Base-by-base conservation (phyloP, 2,329 filamentous ascomycete genomes). In the Cercospora brassicicola region DNA sequence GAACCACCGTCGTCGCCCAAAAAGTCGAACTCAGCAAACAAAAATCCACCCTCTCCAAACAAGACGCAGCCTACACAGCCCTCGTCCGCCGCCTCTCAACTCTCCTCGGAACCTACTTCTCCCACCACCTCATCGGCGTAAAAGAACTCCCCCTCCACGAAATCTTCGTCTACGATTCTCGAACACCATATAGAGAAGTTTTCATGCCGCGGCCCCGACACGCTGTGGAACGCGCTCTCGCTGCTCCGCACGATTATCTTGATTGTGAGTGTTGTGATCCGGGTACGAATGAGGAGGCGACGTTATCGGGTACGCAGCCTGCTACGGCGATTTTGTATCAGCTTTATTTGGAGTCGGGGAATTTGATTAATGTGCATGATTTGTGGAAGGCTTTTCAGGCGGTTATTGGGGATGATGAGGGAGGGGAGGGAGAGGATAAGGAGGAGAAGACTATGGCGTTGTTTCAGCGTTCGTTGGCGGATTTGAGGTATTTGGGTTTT, bases 381-480 rank as follows among this genome's bases (percentile, higher is more conserved):
- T 78, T 95, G 57, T 94, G 91, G 91, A 86, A 88, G 11, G 91
- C 92, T 3, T 96, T 93, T 78, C 85, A 86, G 72, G 86, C 87
- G 15, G 85, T 91, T 31, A 81, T 91, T 20, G 83, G 86, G 6
- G 82, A 83, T 2, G 68, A 69, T 15, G 63, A 67, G 23, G 68
- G 75, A 28, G 23, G 20, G 2, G 48, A n/a, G 8, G 48, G 23
- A 8, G 48, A 28, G 6, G 23, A 0, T 1, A 26, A 3, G 0
- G 48, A 26, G 7, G 67, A 76, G 60, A 57, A 67, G 28, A 70
- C 71, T 30, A 84, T 81, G 80, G 88, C 93, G 51, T 81, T 91
- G 67, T 99, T 98, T 80, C 97, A 97, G 79, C 87, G 89, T 69
- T 91, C 88, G 4, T 79, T 98, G 70, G 92, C 94, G 0, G 95